phyloP scores from a whole-genome alignment of 139 green algal genomes.

The Tetraselmis striata region DNA sequence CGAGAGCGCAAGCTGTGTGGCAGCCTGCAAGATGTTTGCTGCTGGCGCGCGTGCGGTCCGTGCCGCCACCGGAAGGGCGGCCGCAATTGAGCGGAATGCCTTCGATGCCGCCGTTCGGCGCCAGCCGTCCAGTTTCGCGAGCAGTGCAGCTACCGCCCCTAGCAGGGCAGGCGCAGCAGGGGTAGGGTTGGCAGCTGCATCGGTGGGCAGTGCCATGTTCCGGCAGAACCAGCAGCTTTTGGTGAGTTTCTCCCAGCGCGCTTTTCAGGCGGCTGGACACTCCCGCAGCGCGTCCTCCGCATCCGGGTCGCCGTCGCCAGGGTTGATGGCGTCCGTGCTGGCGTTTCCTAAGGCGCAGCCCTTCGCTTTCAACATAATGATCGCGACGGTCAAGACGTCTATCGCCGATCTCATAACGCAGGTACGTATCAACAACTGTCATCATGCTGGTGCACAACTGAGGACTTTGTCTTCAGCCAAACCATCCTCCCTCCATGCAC shows the following conservation, averaged over 20 bases:
- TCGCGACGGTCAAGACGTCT: conserved; percentile 11
- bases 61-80: neutral
- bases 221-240: neutral
- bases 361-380: conserved; percentile 10
- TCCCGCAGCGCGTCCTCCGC: neutral
- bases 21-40: neutral
- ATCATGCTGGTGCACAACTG: too few species aligned
- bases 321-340: neutral
- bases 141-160: neutral
- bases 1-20: too few species aligned
- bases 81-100: neutral
- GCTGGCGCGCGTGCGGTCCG: neutral
- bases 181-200: neutral
- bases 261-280: neutral
- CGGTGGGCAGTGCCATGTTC: neutral
- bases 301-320: neutral
- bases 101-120: neutral
- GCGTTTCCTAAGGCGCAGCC: conserved; percentile 4
- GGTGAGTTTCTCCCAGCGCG: neutral
- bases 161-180: neutral
- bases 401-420: conserved; percentile 8
- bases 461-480: too few species aligned
- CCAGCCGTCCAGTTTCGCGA: neutral
- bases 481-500: too few species aligned
- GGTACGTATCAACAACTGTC: too few species aligned